Base-by-base conservation (phyloP, 148 eudicot species). In the Euryodendron excelsum region DNA sequence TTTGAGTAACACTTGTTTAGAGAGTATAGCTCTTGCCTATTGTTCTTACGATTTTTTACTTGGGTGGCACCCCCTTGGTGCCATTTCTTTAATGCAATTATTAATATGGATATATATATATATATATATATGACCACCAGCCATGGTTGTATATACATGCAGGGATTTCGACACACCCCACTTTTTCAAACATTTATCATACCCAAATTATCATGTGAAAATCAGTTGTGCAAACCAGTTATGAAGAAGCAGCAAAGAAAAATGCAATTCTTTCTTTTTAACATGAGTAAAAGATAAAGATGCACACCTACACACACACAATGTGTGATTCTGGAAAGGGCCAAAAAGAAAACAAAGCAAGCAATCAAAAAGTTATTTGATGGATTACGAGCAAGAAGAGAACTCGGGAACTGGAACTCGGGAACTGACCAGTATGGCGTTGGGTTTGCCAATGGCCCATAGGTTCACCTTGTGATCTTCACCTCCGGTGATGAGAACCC, bases 381-480 rank as follows among this genome's bases (percentile, higher is more conserved):
- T 52, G 41, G 75, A 53, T 53, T 52, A 31, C 11, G 17, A 7
- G 33, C 34, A n/a, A 73, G 59, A 37, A 58, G 39, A 23, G 47
- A 69, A 69, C 17, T n/a, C n/a, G n/a, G 9, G 30, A 2, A n/a
- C n/a, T n/a, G n/a, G n/a, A n/a, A n/a, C n/a, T n/a, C n/a, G n/a
- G 74, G 68, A 85, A 87, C 93, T 81, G 73, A 96, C 99, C 92
- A 91, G 77, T 79, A 93, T 81, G n/a, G 99, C 92, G 78, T 93
- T 93, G 58, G 99, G 99, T 79, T 96, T 96, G 80, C 99, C 99
- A 83, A 96, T 93, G 70, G 99, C 94, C 99, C 99, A 96, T 55
- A 96, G 93, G 81, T 96, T 96, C 78, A 96, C 99, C 87, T 93
- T 93, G 77, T 96, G 97, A 88, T 96, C 99, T 84, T 96, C 98